phyloP scores from a whole-genome alignment of 2,329 filamentous ascomycete genomes.

The Aspergillus sp. region DNA sequence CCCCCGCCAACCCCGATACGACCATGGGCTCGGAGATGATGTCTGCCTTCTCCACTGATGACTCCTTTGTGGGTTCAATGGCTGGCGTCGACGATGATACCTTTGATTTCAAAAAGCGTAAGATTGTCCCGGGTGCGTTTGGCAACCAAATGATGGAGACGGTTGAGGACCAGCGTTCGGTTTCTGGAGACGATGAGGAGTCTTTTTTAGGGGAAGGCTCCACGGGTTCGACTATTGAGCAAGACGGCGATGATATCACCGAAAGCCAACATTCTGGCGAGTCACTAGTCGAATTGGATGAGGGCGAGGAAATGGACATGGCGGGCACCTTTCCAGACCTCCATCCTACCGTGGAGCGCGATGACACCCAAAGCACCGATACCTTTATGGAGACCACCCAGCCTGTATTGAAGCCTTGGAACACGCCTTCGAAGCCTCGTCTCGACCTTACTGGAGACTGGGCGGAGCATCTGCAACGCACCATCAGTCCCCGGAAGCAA shows the following conservation, averaged over 20 bases:
- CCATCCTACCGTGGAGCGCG: constrained; percentile 75
- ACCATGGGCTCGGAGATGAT: constrained; percentile 40
- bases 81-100: constrained; percentile 56
- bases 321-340: constrained; percentile 74
- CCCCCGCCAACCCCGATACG: constrained; percentile 30
- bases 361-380: constrained; percentile 52
- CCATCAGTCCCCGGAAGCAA: constrained; percentile 90
- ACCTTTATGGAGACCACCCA: constrained; percentile 52
- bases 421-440: constrained; percentile 57
- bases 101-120: constrained; percentile 58
- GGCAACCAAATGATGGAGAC: constrained; percentile 64
- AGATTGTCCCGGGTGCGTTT: constrained; percentile 76
- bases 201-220: constrained; percentile 95
- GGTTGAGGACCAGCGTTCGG: constrained; percentile 48
- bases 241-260: constrained; percentile 55
- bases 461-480: constrained; percentile 90
- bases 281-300: constrained; percentile 63
- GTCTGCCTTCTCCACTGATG: constrained; percentile 44
- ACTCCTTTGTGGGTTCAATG: constrained; percentile 44
- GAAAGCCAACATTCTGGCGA: constrained; percentile 59
- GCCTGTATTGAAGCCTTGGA: constrained; percentile 35
- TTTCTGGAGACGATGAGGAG: constrained; percentile 48
- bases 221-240: constrained; percentile 73
- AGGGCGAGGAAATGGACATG: constrained; percentile 78
- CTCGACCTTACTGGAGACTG: constrained; percentile 74